Conservation (phyloP, 768 basidiomycete species). For the Sporobolomyces pararoseus region DNA sequence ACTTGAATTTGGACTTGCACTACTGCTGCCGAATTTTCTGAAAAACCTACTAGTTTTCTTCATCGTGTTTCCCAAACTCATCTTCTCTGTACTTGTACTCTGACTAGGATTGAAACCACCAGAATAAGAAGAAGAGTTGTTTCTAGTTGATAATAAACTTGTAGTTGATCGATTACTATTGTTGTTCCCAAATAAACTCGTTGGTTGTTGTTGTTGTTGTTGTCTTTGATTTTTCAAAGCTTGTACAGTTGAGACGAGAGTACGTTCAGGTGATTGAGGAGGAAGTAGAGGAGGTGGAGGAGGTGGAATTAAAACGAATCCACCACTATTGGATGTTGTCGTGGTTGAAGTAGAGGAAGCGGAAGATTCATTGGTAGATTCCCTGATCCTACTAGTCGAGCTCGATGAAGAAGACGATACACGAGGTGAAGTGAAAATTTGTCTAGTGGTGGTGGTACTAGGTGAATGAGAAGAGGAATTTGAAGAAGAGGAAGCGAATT, state of each 20-base stretch:
- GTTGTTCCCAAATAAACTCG: conserved; percentile 5
- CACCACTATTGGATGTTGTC: not conserved
- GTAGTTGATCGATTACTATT: not conserved
- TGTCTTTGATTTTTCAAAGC: conserved; percentile 3
- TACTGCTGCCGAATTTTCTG: conserved; percentile 34
- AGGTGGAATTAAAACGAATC: not conserved
- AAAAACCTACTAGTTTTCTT: conserved; percentile 46
- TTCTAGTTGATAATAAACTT: not conserved
- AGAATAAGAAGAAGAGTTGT: no score
- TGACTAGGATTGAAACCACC: no score
- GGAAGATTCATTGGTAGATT: not conserved
- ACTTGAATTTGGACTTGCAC: not conserved
- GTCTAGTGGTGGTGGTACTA: no score
- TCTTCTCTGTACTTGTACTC: not conserved
- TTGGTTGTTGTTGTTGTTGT: not conserved
- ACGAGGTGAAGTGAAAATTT: not conserved
- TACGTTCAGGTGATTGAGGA: no score
- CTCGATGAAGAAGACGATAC: no score
- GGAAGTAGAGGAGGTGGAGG: not conserved
- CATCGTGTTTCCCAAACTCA: conserved; percentile 41
- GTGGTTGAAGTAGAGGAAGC: not conserved
- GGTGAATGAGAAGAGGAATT: not conserved
- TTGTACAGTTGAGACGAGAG: conserved; percentile 5
- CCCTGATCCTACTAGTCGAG: no score
- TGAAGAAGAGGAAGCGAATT: not conserved